Conservation (phyloP, 306 rosid species). For the Vigna nakashimae region DNA sequence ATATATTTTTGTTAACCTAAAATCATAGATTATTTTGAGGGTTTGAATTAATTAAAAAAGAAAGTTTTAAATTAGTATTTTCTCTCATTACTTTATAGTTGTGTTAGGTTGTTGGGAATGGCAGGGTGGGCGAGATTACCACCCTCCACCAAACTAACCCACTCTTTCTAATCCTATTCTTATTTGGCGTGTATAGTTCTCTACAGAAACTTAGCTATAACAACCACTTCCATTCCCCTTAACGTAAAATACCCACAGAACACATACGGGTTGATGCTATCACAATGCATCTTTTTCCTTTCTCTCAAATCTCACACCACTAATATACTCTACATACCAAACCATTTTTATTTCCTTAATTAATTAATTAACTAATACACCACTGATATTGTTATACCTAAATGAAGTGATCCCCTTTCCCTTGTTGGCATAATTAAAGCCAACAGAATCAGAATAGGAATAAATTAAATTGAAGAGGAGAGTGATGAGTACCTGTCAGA, state of each 20-base stretch:
- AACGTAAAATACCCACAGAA: constrained; percentile 20
- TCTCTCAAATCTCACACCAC: constrained; percentile 35
- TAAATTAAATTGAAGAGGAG: background rate
- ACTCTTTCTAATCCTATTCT: constrained; percentile 44
- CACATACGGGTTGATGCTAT: background rate
- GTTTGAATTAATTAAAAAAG: too few species aligned
- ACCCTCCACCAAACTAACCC: constrained; percentile 53
- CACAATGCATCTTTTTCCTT: constrained; percentile 29
- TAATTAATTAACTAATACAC: constrained; percentile 3
- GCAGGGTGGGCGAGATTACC: constrained; percentile 46
- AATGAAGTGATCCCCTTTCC: background rate
- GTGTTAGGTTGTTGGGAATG: constrained; percentile 41
- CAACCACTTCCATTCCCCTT: constrained; percentile 43
- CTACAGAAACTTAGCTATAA: constrained; percentile 38
- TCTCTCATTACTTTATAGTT: too few species aligned
- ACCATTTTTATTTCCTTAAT: background rate
- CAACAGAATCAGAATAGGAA: background rate
- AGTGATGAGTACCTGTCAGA: constrained; percentile 65
- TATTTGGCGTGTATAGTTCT: constrained; percentile 18
- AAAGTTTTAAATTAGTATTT: too few species aligned
- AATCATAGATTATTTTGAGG: too few species aligned
- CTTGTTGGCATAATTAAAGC: background rate
- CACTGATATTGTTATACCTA: background rate
- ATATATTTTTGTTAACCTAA: too few species aligned
- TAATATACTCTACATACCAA: background rate